Percentiles rank a stretch among this genome's conserved stretches.
These are phyloP conservation scores for Diaporthe citri DNA, from an alignment of 2,329 filamentous ascomycete genomes.

Conservation along the genomic window DNA sequence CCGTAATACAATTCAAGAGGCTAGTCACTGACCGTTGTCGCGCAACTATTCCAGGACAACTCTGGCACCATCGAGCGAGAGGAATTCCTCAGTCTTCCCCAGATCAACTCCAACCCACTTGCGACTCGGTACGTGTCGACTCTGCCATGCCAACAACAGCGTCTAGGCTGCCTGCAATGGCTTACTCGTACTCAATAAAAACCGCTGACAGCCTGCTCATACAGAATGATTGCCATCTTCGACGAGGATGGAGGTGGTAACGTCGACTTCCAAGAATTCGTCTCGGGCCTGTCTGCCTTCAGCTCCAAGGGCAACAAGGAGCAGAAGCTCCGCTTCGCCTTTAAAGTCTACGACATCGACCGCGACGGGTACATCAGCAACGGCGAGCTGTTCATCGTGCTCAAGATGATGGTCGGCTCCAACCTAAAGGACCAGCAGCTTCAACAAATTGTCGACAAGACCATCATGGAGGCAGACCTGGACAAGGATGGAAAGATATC, in stretches of 20 bases:
- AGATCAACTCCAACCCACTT: conserved; percentile 97
- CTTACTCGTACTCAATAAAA: not conserved
- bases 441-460: conserved; percentile 99
- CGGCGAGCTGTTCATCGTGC: conserved; percentile 97
- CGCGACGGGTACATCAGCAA: conserved; percentile 99
- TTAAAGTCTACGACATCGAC: conserved; percentile 99
- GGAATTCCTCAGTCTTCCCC: conserved; percentile 95
- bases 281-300: conserved; percentile 94
- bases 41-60: conserved; percentile 76
- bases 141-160: not conserved
- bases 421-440: conserved; percentile 99
- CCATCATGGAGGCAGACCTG: conserved; percentile 98
- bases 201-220: not conserved
- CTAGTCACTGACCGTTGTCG: conserved; percentile 24
- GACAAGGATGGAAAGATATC: conserved; percentile 98
- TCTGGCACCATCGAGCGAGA: conserved; percentile 98
- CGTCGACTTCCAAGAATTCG: conserved; percentile 99
- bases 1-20: not conserved
- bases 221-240: conserved; percentile 98
- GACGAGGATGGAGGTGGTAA: conserved; percentile 98
- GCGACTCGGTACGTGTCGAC: conserved; percentile 79
- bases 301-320: conserved; percentile 99
- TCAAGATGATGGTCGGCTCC: conserved; percentile 99
- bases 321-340: conserved; percentile 96
- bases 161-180: not conserved